Evolutionary conservation across 768 basidiomycete genomes (phyloP), one percentile per base, ranked within the genome.

Genomic region (Strobilomyces echinocephalus): DNA sequence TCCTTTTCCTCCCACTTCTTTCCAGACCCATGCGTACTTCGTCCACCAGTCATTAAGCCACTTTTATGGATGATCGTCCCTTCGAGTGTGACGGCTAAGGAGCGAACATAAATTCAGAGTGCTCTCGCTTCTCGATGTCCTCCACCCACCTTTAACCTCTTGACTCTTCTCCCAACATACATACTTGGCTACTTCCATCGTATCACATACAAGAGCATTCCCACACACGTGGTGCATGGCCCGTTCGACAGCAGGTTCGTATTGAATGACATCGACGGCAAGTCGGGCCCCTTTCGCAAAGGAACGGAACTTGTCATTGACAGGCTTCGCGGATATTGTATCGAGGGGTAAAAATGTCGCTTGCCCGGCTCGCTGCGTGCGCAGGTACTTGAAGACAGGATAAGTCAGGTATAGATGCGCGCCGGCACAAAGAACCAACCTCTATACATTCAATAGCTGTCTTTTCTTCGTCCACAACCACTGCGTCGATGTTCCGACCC

Each of bases 331-430:
- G 65, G 93, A 91, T 60, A 98, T 95, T 9, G 93, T 95, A 68
- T 98, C 95, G n/a, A 99, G 84, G 0, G 97, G 97, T 43, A 99
- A 88, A 74, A 98, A 98, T 0, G 97, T 99, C 12, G 95, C 95
- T 72, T 94, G 91, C 1, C 95, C 97, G 0, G 89, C 84, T 34
- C 95, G 88, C 70, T 97, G 93, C 55, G 88, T 94, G 56, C 93
- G 87, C 82, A 99, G 83, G 69, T 97, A 97, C 88, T 94, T 60
- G 2, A 49, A 44, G n/a, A 49, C 14, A 10, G 34, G 10, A 30
- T 56, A 46, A 39, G 59, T 4, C 42, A 8, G n/a, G 45, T 39
- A 31, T 20, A 20, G n/a, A 39, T 18, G 5, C 34, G 43, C 35
- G 43, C 35, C 38, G 26, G 26, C 11, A 20, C 30, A 30, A 42